Evolutionary conservation across 2,329 filamentous ascomycete genomes (phyloP), one percentile per base, ranked within the genome.

Genomic region (Aspergillus niger): DNA sequence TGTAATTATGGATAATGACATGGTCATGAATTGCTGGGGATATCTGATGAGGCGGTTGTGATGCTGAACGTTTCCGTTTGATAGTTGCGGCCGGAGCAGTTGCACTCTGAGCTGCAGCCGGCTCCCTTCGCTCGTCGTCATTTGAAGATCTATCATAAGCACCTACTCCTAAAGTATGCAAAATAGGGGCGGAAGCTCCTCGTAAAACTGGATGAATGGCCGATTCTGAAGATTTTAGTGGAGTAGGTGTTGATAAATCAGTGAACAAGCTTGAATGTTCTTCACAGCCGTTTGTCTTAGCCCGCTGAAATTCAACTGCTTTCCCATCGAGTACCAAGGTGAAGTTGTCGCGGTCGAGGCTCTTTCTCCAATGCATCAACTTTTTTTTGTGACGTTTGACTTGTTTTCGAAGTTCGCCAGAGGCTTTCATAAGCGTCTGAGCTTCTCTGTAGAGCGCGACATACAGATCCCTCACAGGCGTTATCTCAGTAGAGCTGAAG

Each of bases 371-470:
- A 53, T 68, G 61, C 6, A 52, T 57, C 10, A 76, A 59, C 52
- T 75, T 77, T 50, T 60, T 68, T 54, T 76, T 77, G 44, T 74
- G 70, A n/a, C 69, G 68, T 52, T 74, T 71, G 5, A 76, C 61
- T 28, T 68, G 71, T 7, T 59, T 60, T 58, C 70, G 74, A 22
- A 78, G 68, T 22, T 66, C 63, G 4, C 58, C 66, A 59, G 69
- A 73, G 2, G 70, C 70, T 20, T 66, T 55, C 5, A 69, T 39
- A 20, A 78, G 63, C 8, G 63, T 72, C 41, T 65, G 59, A 11
- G 72, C 50, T 54, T 75, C 72, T 8, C 57, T 52, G 49, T 77
- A 78, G 15, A 78, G 65, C 8, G 70, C 64, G 2, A 62, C 57
- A 64, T 79, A 79, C 62, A 69, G 70, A 5, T 61, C 32, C n/a